Conservation (phyloP, 2,329 filamentous ascomycete species). For the Chaetomium olivaceum region DNA sequence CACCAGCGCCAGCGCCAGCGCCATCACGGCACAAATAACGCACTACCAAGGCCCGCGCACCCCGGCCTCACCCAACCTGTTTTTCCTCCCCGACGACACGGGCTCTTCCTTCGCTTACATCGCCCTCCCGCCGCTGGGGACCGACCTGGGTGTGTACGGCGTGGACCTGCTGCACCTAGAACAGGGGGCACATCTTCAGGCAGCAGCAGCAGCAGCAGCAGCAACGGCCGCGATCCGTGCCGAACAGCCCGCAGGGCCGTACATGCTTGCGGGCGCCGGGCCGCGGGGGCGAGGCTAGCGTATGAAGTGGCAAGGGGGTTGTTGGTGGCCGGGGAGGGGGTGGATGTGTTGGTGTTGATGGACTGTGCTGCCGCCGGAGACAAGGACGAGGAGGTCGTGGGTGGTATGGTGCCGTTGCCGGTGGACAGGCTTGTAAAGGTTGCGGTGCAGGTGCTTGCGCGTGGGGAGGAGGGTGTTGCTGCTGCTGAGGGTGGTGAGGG, state of each 20-base stretch:
- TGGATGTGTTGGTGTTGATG: not conserved
- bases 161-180: not conserved
- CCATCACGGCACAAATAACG: not conserved
- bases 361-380: too few species aligned
- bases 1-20: not conserved
- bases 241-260: not conserved
- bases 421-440: not conserved
- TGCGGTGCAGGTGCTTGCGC: not conserved
- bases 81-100: not conserved
- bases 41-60: conserved; percentile 10
- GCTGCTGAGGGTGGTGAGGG: not conserved
- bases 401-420: not conserved
- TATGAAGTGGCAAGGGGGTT: not conserved
- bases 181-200: too few species aligned
- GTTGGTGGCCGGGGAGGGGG: not conserved
- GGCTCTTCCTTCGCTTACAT: not conserved
- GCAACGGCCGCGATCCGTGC: not conserved
- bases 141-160: not conserved
- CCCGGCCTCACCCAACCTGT: not conserved
- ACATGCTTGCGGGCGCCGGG: not conserved
- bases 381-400: too few species aligned
- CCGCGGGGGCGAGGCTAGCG: not conserved
- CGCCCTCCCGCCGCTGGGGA: not conserved
- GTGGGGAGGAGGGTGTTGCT: not conserved
- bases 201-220: not conserved